Base-by-base conservation (phyloP, 2,329 filamentous ascomycete genomes). In the Sporothrix curviconia region DNA sequence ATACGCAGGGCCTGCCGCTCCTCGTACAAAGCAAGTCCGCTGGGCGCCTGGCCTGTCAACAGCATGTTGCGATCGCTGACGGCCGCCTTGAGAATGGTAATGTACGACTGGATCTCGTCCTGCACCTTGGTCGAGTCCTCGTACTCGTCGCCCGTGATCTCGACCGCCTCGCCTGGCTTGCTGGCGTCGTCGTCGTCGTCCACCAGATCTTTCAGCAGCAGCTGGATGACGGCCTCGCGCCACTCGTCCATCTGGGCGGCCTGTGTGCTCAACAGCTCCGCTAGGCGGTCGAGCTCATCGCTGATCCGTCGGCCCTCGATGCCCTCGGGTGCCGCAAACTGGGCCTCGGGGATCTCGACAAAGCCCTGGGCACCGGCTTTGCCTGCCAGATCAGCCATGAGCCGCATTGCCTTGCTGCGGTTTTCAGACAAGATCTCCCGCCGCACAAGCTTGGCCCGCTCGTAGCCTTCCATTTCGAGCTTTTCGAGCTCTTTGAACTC, bases 71-170 rank as follows among this genome's bases (percentile, higher is more conserved):
- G 84, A 70, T 97, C 92, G 7, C 89, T 86, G 57, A 94, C 81
- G 49, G 87, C 78, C 0, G 87, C 83, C 59, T 90, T 81, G 28
- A 96, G 76, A 8, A 83, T 85, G 67, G 91, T 85, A 58, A 95
- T 87, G 66, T 95, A 95, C 7, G 89, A 89, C 71, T 92, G 89
- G 42, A 96, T 81, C 67, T 95, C 85, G 60, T 96, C 92, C 71
- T 97, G 92, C 46, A 86, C 81, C 68, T 89, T 89, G 0, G 91
- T 90, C 0, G 92, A 95, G 32, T 89, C 83, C 63, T 90, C 88
- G 61, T 96, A 94, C 68, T 97, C 94, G 59, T 96, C 87, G 24
- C 94, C 94, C 11, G 90, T 92, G 2, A 84, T 80, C 58, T 95
- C 90, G 9, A 80, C 72, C 56, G 75, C 74, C 2, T 83, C 83